Evolutionary conservation across 2,329 filamentous ascomycete species (phyloP), one percentile per base, ranked within the genome.

Genomic region (Cyphellophora attinorum): DNA sequence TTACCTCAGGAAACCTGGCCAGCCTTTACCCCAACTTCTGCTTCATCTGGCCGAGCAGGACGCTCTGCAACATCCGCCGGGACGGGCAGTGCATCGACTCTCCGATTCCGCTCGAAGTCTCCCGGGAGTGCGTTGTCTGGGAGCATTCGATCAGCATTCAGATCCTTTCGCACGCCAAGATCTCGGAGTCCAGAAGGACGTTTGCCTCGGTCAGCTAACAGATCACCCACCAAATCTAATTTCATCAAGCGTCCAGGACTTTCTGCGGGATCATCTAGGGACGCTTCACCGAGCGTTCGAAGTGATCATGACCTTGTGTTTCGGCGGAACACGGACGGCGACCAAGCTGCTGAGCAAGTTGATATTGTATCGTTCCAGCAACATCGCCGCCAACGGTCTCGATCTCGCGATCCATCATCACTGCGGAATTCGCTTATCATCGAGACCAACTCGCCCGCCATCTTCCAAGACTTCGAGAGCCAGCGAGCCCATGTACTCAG

Each of bases 141-240:
- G 30, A 55, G 55, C 5, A 47, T 64, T 31, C 54, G 56, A 6
- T 52, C 54, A 19, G 58, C 58, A 15, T 53, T 64, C 28, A 50
- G 53, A 19, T 54, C 58, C 25, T 49, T 58, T 38, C 52, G 46
- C 15, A 40, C 41, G 10, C 43, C 43, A 19, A 42, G 31, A 3
- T 19, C 39, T 6, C 21, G 35, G 5, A 46, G 44, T 27, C 44
- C 42, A 12, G 42, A 37, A 5, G 23, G 21, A 8, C 8, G 21
- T 8, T 8, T 8, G 8, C 21, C 21, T 25, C 21, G 21, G 8
- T 25, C 21, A 25, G 21, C 8, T n/a, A 25, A 8, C 21, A 8
- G 21, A 25, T 25, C 21, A n/a, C 21, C 21, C 21, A 8, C 21
- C 21, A 8, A 25, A n/a, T n/a, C 8, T 8, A 25, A 25, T n/a